Evolutionary conservation across 805 yeast genomes (phyloP).

Genomic region (Ogataea pilisensis): DNA sequence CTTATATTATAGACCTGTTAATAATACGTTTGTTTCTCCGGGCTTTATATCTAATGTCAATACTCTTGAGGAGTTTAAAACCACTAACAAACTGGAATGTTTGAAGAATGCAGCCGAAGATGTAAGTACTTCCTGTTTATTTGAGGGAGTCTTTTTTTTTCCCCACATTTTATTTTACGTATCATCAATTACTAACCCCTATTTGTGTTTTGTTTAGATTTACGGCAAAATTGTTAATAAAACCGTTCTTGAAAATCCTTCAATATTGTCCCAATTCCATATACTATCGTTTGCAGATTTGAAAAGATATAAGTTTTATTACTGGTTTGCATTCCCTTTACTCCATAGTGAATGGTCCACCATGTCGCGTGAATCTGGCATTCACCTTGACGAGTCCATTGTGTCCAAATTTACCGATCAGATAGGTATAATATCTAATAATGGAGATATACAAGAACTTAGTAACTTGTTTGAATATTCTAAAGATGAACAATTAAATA

Average conservation of each 20-base stretch:
- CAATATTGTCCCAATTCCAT: constrained; percentile 38
- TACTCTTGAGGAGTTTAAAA: constrained; percentile 82
- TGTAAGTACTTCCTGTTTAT: constrained; percentile 13
- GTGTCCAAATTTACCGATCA: constrained; percentile 10
- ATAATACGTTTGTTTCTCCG: constrained; percentile 20
- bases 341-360: constrained; percentile 49
- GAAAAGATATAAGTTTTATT: constrained; percentile 80
- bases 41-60: constrained; percentile 58
- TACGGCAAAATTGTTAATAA: constrained; percentile 30
- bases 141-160: background rate
- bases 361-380: constrained; percentile 6
- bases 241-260: constrained; percentile 36
- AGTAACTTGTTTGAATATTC: constrained; percentile 8
- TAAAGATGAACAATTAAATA: constrained; percentile 3
- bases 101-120: constrained; percentile 39
- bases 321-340: constrained; percentile 86
- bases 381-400: background rate
- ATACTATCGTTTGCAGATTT: constrained; percentile 79
- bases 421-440: constrained; percentile 11
- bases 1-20: constrained; percentile 18
- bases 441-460: constrained; percentile 7
- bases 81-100: constrained; percentile 56
- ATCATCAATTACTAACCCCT: background rate
- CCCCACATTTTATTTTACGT: background rate
- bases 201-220: constrained; percentile 1